Evolutionary conservation across 2,329 filamentous ascomycete genomes (phyloP).

Genomic region (Whalleya microplaca): DNA sequence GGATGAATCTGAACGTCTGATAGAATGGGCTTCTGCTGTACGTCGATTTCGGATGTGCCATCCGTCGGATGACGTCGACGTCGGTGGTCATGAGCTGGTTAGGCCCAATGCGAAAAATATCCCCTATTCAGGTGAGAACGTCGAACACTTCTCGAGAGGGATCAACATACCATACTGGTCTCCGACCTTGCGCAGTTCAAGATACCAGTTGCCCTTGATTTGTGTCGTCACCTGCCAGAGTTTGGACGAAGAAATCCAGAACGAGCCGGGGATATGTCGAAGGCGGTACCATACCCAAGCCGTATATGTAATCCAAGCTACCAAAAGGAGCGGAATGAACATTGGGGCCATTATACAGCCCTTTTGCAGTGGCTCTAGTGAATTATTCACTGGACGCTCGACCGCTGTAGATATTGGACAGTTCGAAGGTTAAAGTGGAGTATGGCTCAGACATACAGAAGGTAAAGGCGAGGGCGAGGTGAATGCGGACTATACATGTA

Average conservation of each 20-base stretch:
- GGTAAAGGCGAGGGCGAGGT: background rate
- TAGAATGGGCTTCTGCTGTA: slow-evolving; percentile 19
- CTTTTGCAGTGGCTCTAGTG: background rate
- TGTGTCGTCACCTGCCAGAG: slow-evolving; percentile 23
- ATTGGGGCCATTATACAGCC: background rate
- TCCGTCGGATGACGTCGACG: slow-evolving; percentile 21
- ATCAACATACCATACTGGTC: slow-evolving; percentile 20
- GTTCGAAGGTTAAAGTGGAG: background rate
- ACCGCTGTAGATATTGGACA: background rate
- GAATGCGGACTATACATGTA: too few relatives aligned
- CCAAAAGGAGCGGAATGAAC: slow-evolving; percentile 1
- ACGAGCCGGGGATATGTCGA: slow-evolving; percentile 23
- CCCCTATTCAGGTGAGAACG: slow-evolving; percentile 8
- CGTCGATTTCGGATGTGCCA: slow-evolving; percentile 19
- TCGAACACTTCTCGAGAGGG: background rate
- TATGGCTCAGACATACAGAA: background rate
- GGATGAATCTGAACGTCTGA: slow-evolving; percentile 23
- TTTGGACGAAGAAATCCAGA: slow-evolving; percentile 21
- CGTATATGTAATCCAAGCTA: background rate
- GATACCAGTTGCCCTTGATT: slow-evolving; percentile 18
- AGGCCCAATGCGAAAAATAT: slow-evolving; percentile 25
- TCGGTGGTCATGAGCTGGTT: slow-evolving; percentile 29
- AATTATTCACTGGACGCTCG: too few relatives aligned
- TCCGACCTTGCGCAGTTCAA: slow-evolving; percentile 19
- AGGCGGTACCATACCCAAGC: slow-evolving; percentile 21